These are phyloP conservation scores for Pseudonitzschia multiseries DNA, from an alignment of 108 stramenopile genomes.

Conservation along the genomic window DNA sequence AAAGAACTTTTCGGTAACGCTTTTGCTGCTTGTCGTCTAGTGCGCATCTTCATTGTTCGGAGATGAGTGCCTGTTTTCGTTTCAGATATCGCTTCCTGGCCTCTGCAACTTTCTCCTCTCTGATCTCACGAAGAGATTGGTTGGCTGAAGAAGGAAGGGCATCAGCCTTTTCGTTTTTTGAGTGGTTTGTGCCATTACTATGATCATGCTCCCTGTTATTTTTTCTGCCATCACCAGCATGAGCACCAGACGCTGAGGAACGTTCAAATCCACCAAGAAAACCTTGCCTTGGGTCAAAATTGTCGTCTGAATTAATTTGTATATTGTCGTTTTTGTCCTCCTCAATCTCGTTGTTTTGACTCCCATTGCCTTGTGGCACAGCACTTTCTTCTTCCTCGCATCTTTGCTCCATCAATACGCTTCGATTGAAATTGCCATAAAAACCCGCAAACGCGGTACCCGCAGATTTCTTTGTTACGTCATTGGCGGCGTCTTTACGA, in stretches of 20 bases:
- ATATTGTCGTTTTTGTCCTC: background rate
- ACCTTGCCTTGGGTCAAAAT: constrained; percentile 9
- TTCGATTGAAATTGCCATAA: constrained; percentile 60
- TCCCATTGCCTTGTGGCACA: background rate
- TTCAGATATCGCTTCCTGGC: constrained; percentile 48
- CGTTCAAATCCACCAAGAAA: constrained; percentile 36
- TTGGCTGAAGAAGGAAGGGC: no score
- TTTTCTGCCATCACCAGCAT: background rate
- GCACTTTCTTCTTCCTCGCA: background rate
- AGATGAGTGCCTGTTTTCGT: constrained; percentile 22
- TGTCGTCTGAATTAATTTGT: background rate
- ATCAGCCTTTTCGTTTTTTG: background rate
- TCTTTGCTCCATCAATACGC: constrained; percentile 33
- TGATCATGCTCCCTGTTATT: background rate
- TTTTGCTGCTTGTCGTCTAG: no score
- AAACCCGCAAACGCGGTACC: constrained; percentile 59
- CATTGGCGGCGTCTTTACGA: constrained; percentile 57
- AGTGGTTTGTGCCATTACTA: background rate
- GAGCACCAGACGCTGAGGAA: background rate
- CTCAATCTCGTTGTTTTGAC: background rate
- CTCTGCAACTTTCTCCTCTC: constrained; percentile 43
- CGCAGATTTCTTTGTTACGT: constrained; percentile 50
- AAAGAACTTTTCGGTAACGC: no score
- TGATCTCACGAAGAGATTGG: constrained; percentile 21
- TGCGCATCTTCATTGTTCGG: background rate